Evolutionary conservation across 495 filamentous ascomycete genomes (phyloP).

Genomic region (Lophiostoma macrostomum): DNA sequence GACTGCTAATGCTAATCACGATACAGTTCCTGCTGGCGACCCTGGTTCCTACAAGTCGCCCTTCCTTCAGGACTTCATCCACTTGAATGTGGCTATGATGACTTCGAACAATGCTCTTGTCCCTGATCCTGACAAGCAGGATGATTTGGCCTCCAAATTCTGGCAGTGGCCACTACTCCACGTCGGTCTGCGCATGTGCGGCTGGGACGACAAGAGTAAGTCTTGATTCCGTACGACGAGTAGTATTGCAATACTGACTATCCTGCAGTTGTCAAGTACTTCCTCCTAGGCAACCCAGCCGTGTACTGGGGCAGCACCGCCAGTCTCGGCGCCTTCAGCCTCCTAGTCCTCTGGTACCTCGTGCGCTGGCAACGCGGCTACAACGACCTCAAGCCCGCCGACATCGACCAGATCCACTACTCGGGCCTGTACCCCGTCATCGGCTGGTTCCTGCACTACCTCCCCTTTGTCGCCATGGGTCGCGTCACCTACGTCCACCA

Average conservation of each 20-base stretch:
- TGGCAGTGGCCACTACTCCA: constrained; percentile 98
- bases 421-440: constrained; percentile 85
- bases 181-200: constrained; percentile 95
- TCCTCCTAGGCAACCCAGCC: constrained; percentile 92
- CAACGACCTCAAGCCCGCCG: constrained; percentile 69
- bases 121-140: constrained; percentile 97
- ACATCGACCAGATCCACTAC: constrained; percentile 93
- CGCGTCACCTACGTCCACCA: constrained; percentile 99
- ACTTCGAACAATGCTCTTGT: constrained; percentile 98
- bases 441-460: constrained; percentile 94
- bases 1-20: constrained; percentile 9
- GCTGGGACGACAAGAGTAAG: constrained; percentile 83
- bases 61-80: constrained; percentile 94
- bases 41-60: constrained; percentile 94
- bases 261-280: constrained; percentile 76
- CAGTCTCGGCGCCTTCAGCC: constrained; percentile 66
- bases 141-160: constrained; percentile 92
- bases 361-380: constrained; percentile 96
- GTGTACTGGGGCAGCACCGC: constrained; percentile 94
- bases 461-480: constrained; percentile 95
- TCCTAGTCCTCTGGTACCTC: constrained; percentile 77
- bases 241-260: constrained; percentile 11
- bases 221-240: background rate
- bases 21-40: constrained; percentile 81
- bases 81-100: constrained; percentile 99